Evolutionary conservation across 2,329 filamentous ascomycete species (phyloP), one percentile per base, ranked within the genome.

Genomic region (Exserohilum rostratum): DNA sequence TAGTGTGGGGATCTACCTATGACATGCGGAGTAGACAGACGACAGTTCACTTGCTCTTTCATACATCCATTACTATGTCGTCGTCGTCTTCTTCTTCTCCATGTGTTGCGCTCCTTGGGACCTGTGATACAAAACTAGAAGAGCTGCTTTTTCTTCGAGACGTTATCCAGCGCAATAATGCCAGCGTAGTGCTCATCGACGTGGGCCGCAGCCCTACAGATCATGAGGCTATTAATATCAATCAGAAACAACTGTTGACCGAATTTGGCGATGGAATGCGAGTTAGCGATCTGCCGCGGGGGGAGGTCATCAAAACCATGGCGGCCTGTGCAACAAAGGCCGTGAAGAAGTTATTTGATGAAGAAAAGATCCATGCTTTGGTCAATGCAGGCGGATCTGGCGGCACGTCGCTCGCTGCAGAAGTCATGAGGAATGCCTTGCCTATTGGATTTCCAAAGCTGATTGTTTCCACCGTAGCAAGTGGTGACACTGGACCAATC

Each of bases 371-470:
- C 29, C 80, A 87, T 39, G 87, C 79, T 2, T 79, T 87, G 12
- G 73, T 90, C 11, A 80, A 79, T 0, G 80, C 86, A 0, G 88
- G 86, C 6, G 88, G 88, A 0, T 87, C 84, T 0, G 82, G 84
- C 18, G 85, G 85, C 0, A 89, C 87, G 0, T 82, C 83, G 2
- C 77, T 90, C 10, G 82, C 82, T 0, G 80, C 87, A 0, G 75
- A 81, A 0, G 80, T 85, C 0, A 89, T 90, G 86, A 78, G 85
- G 12, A 74, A 81, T 2, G 81, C 79, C 0, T 68, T 88, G 0
- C 87, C 87, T 0, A 78, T 90, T 11, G 87, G 87, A 0, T 82
- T 90, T 46, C 88, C 88, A 0, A 90, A 90, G 65, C 61, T 90
- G 39, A 86, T 90, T 47, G 84, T 90, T 2, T 88, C 85, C 18